Evolutionary conservation across 768 basidiomycete species (phyloP).

Genomic region (Suillus weaverae): DNA sequence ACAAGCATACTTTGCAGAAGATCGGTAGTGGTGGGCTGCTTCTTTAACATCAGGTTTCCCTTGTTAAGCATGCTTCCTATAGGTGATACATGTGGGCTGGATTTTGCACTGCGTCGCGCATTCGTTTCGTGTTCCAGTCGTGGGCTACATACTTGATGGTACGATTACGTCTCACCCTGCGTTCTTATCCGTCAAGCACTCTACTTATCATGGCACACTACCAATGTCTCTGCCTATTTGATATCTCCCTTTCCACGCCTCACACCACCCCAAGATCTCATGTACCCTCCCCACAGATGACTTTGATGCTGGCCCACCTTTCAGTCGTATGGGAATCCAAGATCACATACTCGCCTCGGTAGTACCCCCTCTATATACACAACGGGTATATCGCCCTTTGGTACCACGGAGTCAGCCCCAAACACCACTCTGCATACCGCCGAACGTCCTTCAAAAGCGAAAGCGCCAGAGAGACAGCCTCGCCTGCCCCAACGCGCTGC

Average conservation of each 20-base stretch:
- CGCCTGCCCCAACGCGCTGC: constrained; percentile 26
- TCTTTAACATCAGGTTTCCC: constrained; percentile 12
- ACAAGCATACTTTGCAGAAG: constrained; percentile 25
- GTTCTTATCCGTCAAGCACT: neutral
- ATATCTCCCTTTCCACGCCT: neutral
- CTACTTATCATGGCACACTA: neutral
- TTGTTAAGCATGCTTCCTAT: neutral
- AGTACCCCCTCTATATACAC: neutral
- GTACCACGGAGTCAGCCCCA: neutral
- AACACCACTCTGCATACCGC: constrained; percentile 17
- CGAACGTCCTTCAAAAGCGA: constrained; percentile 23
- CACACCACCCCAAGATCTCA: neutral
- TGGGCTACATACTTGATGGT: constrained; percentile 33
- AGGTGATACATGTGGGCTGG: constrained; percentile 34
- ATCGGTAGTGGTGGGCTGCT: constrained; percentile 27
- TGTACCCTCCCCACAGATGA: neutral
- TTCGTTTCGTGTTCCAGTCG: constrained; percentile 26
- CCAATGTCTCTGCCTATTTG: neutral
- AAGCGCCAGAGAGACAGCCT: constrained; percentile 29
- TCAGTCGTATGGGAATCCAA: neutral
- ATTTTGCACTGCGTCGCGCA: constrained; percentile 29
- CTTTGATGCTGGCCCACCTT: neutral
- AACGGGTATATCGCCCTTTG: neutral
- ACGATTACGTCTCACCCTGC: constrained; percentile 7
- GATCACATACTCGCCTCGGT: no score